Percentiles rank a stretch among this genome's conserved stretches.
Conservation (phyloP, 177 flowering plant genomes). For the Vitis hybrid region DNA sequence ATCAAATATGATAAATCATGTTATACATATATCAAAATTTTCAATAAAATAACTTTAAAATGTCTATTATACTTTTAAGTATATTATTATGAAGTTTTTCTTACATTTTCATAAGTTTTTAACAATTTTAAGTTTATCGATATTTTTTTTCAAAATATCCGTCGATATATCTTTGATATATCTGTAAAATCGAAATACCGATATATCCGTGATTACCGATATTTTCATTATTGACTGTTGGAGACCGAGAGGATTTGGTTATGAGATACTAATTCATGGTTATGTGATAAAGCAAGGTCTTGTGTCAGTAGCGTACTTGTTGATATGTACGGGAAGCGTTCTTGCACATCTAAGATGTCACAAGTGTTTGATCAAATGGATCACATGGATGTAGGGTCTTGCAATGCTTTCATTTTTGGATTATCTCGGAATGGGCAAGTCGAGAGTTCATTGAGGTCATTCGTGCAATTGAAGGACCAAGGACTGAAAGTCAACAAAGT, state of each 20-base stretch:
- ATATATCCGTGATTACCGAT: too few species aligned
- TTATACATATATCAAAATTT: too few species aligned
- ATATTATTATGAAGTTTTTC: too few species aligned
- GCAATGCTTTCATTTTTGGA: constrained; percentile 71
- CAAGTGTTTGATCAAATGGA: constrained; percentile 51
- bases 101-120: too few species aligned
- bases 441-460: constrained; percentile 55
- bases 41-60: too few species aligned
- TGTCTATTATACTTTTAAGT: too few species aligned
- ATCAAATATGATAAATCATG: too few species aligned
- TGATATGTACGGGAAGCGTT: constrained; percentile 82
- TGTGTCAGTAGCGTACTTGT: constrained; percentile 50
- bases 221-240: constrained; percentile 26
- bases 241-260: constrained; percentile 41
- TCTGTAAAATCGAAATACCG: too few species aligned
- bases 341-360: constrained; percentile 40
- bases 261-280: constrained; percentile 58
- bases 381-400: constrained; percentile 51
- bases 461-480: constrained; percentile 40
- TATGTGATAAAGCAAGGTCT: constrained; percentile 57
- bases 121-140: too few species aligned
- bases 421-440: constrained; percentile 66
- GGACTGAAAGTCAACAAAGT: constrained; percentile 24
- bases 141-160: too few species aligned
- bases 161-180: too few species aligned